Evolutionary conservation across 306 rosid genomes (phyloP).

Genomic region (Vigna trinervia): DNA sequence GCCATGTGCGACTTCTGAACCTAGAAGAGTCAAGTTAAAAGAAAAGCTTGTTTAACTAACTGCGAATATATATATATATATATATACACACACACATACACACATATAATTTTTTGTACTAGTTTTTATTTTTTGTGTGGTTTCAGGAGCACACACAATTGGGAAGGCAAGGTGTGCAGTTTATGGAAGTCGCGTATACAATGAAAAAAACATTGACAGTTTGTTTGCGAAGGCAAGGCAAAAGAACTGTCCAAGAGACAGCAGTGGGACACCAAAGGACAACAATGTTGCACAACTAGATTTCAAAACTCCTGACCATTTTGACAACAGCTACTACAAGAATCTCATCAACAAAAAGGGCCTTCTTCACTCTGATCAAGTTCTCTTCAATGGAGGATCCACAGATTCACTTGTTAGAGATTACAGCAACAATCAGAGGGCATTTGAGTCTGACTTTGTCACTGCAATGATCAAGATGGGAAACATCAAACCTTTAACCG

Average conservation of each 20-base stretch:
- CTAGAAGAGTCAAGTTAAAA: conserved; percentile 1
- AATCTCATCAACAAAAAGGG: conserved; percentile 72
- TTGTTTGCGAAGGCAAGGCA: conserved; percentile 60
- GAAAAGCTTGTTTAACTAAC: conserved; percentile 32
- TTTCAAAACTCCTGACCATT: conserved; percentile 53
- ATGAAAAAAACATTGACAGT: conserved; percentile 56
- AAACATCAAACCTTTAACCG: conserved; percentile 69
- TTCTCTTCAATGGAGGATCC: conserved; percentile 71
- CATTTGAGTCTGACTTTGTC: conserved; percentile 61
- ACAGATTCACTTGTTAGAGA: conserved; percentile 63
- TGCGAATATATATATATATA: background rate
- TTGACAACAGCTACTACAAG: conserved; percentile 70
- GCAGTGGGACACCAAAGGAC: conserved; percentile 55
- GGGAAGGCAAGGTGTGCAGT: conserved; percentile 69
- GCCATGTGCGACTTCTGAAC: background rate
- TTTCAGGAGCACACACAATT: conserved; percentile 83
- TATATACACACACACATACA: too few species aligned
- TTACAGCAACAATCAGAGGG: conserved; percentile 48
- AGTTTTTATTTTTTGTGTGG: background rate
- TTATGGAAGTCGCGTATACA: conserved; percentile 58
- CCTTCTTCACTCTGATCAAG: conserved; percentile 81
- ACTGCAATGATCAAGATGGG: conserved; percentile 88
- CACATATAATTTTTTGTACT: too few species aligned
- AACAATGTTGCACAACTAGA: conserved; percentile 68
- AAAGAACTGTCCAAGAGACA: conserved; percentile 55